phyloP scores from a whole-genome alignment of 805 yeast species.

The Saturnispora besseyi region DNA sequence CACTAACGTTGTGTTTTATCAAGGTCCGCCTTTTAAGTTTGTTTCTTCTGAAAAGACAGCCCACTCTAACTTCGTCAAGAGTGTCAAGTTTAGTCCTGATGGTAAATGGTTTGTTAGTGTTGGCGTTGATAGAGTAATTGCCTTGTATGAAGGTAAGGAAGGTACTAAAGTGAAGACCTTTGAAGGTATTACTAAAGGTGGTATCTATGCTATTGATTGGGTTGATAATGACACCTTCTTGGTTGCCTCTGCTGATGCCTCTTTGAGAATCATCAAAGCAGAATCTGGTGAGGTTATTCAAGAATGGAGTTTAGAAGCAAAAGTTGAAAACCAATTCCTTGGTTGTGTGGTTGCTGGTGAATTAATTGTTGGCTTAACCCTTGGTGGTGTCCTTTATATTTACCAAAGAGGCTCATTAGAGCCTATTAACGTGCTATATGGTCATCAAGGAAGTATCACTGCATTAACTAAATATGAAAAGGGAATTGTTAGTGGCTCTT shows the following conservation, averaged over 20 bases:
- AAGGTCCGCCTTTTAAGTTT: slow-evolving; percentile 94
- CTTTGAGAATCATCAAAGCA: slow-evolving; percentile 58
- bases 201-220: slow-evolving; percentile 77
- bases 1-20: slow-evolving; percentile 69
- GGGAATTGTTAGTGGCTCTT: slow-evolving; percentile 53
- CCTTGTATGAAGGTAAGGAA: slow-evolving; percentile 75
- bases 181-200: slow-evolving; percentile 55
- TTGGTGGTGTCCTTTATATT: slow-evolving; percentile 62
- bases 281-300: slow-evolving; percentile 34
- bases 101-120: slow-evolving; percentile 71
- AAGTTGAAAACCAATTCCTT: slow-evolving; percentile 60
- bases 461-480: slow-evolving; percentile 33
- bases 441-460: slow-evolving; percentile 81
- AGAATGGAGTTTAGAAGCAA: slow-evolving; percentile 42
- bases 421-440: slow-evolving; percentile 41
- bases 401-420: slow-evolving; percentile 34
- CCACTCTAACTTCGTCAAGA: slow-evolving; percentile 74
- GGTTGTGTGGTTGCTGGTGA: slow-evolving; percentile 57
- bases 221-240: slow-evolving; percentile 51
- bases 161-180: slow-evolving; percentile 62
- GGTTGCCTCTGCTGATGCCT: slow-evolving; percentile 77
- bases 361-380: slow-evolving; percentile 57
- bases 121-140: slow-evolving; percentile 75
- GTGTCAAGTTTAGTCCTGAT: slow-evolving; percentile 72
- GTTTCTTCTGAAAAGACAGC: slow-evolving; percentile 58